These are phyloP conservation scores for Ceratobasidium papillatum DNA, from an alignment of 1,284 basidiomycete species.

Conservation along the genomic window DNA sequence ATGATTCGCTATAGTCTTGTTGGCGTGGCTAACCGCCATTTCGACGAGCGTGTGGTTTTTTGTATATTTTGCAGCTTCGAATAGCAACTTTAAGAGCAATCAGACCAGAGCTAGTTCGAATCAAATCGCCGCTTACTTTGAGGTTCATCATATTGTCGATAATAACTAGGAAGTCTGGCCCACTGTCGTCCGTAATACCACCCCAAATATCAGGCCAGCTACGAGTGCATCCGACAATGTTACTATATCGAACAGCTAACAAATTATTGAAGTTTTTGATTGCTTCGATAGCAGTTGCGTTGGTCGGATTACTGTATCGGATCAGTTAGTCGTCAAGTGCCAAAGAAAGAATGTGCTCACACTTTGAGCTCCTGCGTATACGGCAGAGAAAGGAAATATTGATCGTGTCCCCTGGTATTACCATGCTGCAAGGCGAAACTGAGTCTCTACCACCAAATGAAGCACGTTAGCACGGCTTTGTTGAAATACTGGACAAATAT, in stretches of 20 bases:
- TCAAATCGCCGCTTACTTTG: slow-evolving; percentile 51
- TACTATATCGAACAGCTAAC: background rate
- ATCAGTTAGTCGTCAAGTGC: too few relatives aligned
- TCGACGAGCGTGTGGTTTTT: slow-evolving; percentile 64
- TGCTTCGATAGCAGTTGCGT: background rate
- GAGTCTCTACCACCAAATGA: slow-evolving; percentile 66
- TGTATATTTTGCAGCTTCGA: slow-evolving; percentile 63
- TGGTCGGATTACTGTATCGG: background rate
- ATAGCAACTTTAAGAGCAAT: slow-evolving; percentile 56
- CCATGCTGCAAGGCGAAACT: slow-evolving; percentile 9
- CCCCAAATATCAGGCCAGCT: background rate
- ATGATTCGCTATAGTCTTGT: slow-evolving; percentile 72
- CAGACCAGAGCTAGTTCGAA: background rate
- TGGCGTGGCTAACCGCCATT: slow-evolving; percentile 70
- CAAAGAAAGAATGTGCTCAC: too few relatives aligned
- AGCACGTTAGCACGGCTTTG: slow-evolving; percentile 50
- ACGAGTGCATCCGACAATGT: background rate
- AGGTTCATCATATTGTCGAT: slow-evolving; percentile 84
- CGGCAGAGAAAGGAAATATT: slow-evolving; percentile 54
- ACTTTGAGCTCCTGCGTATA: slow-evolving; percentile 65
- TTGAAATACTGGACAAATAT: background rate
- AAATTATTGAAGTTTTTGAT: background rate
- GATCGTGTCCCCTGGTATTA: slow-evolving; percentile 60
- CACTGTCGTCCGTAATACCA: background rate
- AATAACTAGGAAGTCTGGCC: slow-evolving; percentile 59